Evolutionary conservation across 2,329 filamentous ascomycete species (phyloP).

Genomic region (Epichloe scottii): DNA sequence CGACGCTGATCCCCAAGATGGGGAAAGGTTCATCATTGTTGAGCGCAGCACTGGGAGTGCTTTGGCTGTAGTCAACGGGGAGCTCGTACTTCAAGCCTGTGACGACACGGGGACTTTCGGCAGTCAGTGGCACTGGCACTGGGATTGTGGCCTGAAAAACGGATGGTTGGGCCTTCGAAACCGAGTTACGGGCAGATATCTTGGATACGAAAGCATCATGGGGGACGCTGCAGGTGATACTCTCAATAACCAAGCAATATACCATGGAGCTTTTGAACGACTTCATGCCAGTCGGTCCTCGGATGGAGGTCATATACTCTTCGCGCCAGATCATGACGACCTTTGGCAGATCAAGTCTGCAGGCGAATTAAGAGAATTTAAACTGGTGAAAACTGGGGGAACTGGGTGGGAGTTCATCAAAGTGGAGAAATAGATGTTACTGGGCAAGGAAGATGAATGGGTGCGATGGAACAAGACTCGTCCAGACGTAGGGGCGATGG

Average conservation of each 20-base stretch:
- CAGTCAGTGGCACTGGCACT: neutral
- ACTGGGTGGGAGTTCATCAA: too few relatives aligned
- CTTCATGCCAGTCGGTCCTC: neutral
- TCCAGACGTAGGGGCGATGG: too few relatives aligned
- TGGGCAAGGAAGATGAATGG: too few relatives aligned
- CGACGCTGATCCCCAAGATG: neutral
- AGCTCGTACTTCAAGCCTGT: neutral
- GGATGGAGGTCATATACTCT: neutral
- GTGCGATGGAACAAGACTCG: too few relatives aligned
- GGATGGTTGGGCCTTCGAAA: neutral
- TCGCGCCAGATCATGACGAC: neutral
- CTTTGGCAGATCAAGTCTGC: rapidly evolving
- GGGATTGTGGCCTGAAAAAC: rapidly evolving
- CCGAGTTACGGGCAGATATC: neutral
- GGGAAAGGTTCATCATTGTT: neutral
- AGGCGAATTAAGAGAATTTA: rapidly evolving
- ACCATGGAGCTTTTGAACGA: rapidly evolving
- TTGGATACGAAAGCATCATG: neutral
- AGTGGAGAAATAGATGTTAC: too few relatives aligned
- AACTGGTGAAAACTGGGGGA: rapidly evolving
- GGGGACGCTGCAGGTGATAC: rapidly evolving
- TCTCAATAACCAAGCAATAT: too few relatives aligned
- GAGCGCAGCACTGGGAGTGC: neutral
- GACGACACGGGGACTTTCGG: neutral
- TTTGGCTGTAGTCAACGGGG: neutral